phyloP scores from a whole-genome alignment of 2,329 filamentous ascomycete species.

The Aspergillus ochraceoroseus region DNA sequence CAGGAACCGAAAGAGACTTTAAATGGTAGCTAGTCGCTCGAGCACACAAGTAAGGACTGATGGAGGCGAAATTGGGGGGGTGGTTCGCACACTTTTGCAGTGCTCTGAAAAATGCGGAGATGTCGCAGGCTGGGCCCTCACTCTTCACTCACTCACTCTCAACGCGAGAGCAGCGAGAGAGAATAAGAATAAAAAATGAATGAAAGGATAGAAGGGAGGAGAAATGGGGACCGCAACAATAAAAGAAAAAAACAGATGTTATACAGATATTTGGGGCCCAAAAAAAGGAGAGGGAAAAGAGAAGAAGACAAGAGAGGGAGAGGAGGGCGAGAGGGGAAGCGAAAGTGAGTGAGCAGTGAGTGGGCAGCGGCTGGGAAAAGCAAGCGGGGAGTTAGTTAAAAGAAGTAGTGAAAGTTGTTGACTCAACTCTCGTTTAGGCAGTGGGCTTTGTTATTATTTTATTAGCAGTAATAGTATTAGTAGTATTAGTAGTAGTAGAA shows the following conservation, averaged over 20 bases:
- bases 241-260: conserved; percentile 26
- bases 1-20: conserved; percentile 13
- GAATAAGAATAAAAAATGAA: conserved; percentile 25
- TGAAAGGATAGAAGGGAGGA: conserved; percentile 16
- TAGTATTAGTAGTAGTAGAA: no score
- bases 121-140: conserved; percentile 18
- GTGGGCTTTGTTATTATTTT: conserved; percentile 4
- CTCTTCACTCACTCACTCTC: conserved; percentile 16
- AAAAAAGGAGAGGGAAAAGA: conserved; percentile 20
- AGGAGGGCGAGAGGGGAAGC: conserved; percentile 22
- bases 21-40: conserved; percentile 9
- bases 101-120: conserved; percentile 34
- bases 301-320: conserved; percentile 20
- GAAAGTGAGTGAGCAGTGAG: conserved; percentile 12
- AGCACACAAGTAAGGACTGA: conserved; percentile 24
- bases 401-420: no score
- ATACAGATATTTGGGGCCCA: conserved; percentile 24
- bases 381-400: conserved; percentile 17
- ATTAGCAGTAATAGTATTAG: no score
- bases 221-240: conserved; percentile 13
- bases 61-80: conserved; percentile 13
- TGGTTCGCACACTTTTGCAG: conserved; percentile 14
- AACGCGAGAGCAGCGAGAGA: conserved; percentile 14
- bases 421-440: conserved; percentile 12
- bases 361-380: conserved; percentile 20